Conservation (phyloP, 139 green algal species). For the Chlamydomonas incerta region DNA sequence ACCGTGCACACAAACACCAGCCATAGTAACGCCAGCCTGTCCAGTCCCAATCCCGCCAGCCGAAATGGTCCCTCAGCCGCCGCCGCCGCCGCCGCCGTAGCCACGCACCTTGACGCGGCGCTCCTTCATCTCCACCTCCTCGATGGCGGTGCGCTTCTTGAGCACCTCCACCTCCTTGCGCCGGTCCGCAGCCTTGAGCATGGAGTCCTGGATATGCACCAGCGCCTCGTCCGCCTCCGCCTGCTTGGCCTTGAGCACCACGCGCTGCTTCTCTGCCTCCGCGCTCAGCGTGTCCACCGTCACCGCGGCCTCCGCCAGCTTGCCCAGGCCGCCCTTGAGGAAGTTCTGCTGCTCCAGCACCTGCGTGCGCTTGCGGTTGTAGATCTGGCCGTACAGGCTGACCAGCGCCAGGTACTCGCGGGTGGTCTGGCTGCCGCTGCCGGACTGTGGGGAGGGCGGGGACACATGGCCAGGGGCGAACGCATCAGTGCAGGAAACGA, state of each 20-base stretch:
- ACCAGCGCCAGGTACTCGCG: conserved; percentile 73
- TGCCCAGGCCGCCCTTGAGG: conserved; percentile 74
- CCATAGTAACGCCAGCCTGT: no score
- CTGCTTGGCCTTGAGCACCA: conserved; percentile 76
- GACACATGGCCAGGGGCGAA: no score
- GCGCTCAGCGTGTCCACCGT: conserved; percentile 76
- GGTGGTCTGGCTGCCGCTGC: conserved; percentile 55
- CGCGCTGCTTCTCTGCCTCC: conserved; percentile 70
- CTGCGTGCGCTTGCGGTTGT: conserved; percentile 65
- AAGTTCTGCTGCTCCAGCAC: conserved; percentile 64
- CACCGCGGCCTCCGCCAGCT: conserved; percentile 78
- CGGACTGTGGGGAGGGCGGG: not conserved
- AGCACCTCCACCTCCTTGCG: conserved; percentile 76
- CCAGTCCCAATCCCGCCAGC: no score
- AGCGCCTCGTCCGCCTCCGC: conserved; percentile 76
- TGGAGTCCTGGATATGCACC: conserved; percentile 67
- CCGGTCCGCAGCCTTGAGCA: conserved; percentile 69
- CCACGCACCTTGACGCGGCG: conserved; percentile 18
- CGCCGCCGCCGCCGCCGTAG: conserved; percentile 78
- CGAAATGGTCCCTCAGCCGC: no score
- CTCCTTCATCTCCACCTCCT: conserved; percentile 70
- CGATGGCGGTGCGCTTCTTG: conserved; percentile 62
- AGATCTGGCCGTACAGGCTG: conserved; percentile 65
- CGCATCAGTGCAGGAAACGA: no score
- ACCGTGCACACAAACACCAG: no score